These are phyloP conservation scores for Boletus edulis DNA, from an alignment of 768 basidiomycete genomes.

Conservation along the genomic window DNA sequence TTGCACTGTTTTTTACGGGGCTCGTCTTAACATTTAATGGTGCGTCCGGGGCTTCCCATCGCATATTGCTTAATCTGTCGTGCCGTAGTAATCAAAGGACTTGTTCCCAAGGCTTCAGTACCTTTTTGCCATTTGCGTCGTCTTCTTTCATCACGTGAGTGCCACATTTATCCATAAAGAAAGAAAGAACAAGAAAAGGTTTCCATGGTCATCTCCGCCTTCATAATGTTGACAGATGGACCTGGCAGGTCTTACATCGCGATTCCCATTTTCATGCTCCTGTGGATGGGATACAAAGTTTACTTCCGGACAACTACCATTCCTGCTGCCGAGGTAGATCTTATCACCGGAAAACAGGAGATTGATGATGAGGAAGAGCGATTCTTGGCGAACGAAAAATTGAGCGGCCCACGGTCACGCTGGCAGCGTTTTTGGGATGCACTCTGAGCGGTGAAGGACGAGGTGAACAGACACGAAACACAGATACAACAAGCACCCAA, in stretches of 20 bases:
- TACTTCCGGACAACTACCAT: slow-evolving; percentile 19
- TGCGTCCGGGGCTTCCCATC: slow-evolving; percentile 4
- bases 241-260: slow-evolving; percentile 11
- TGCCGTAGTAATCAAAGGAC: slow-evolving; percentile 3
- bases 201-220: slow-evolving; percentile 28
- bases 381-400: slow-evolving; percentile 44
- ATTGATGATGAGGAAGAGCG: slow-evolving; percentile 63
- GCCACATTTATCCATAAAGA: slow-evolving; percentile 11
- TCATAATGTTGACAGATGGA: slow-evolving; percentile 12
- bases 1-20: slow-evolving; percentile 50
- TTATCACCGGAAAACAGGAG: slow-evolving; percentile 53
- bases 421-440: not conserved
- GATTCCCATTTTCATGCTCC: slow-evolving; percentile 14
- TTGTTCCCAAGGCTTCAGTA: slow-evolving; percentile 14
- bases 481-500: too few relatives aligned
- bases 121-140: slow-evolving; percentile 40
- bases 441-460: too few relatives aligned
- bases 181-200: not conserved
- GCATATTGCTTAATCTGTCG: slow-evolving; percentile 7
- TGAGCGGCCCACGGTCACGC: slow-evolving; percentile 33
- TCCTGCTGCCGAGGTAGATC: slow-evolving; percentile 52
- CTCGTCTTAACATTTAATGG: slow-evolving; percentile 61
- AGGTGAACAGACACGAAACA: too few relatives aligned
- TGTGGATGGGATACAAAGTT: slow-evolving; percentile 23
- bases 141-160: slow-evolving; percentile 63